Evolutionary conservation across 176 grass and related monocot genomes (phyloP).

Genomic region (Cenchrus americanus): DNA sequence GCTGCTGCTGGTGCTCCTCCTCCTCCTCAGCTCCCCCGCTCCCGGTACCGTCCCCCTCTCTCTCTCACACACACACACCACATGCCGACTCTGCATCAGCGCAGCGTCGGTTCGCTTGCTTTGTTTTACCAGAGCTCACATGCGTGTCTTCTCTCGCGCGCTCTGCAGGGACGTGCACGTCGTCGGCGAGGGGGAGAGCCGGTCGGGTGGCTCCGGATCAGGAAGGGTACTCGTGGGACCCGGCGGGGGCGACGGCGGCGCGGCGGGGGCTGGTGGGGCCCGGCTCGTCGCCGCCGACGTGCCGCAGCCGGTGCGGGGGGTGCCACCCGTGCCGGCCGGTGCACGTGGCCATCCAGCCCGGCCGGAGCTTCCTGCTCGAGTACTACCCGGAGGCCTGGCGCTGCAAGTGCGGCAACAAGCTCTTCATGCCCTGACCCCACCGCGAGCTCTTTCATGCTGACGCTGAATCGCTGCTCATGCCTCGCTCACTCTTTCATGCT

Average conservation of each 20-base stretch:
- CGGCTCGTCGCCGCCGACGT: conserved; percentile 80
- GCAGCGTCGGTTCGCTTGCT: neutral
- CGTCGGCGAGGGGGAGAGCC: neutral
- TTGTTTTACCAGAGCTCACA: neutral
- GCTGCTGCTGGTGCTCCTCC: conserved; percentile 20
- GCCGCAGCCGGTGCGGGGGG: conserved; percentile 63
- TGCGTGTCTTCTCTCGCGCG: neutral
- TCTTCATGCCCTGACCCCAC: conserved; percentile 65
- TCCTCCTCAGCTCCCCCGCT: conserved; percentile 19
- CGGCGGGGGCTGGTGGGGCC: conserved; percentile 66
- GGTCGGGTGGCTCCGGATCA: neutral
- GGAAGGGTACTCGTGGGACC: conserved; percentile 37
- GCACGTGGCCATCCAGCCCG: conserved; percentile 79
- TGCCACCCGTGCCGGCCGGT: conserved; percentile 70
- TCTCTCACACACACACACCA: neutral
- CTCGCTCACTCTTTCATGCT: neutral
- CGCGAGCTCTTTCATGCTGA: neutral
- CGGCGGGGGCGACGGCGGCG: neutral
- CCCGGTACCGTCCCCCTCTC: conserved; percentile 38
- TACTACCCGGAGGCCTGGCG: conserved; percentile 95
- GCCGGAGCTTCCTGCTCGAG: conserved; percentile 68
- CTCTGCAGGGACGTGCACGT: conserved; percentile 40
- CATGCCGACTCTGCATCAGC: too few species aligned
- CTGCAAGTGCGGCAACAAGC: conserved; percentile 88
- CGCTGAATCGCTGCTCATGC: neutral